Evolutionary conservation across 805 yeast genomes (phyloP), one percentile per base, ranked within the genome.

Genomic region (Ogataea degrootiae): DNA sequence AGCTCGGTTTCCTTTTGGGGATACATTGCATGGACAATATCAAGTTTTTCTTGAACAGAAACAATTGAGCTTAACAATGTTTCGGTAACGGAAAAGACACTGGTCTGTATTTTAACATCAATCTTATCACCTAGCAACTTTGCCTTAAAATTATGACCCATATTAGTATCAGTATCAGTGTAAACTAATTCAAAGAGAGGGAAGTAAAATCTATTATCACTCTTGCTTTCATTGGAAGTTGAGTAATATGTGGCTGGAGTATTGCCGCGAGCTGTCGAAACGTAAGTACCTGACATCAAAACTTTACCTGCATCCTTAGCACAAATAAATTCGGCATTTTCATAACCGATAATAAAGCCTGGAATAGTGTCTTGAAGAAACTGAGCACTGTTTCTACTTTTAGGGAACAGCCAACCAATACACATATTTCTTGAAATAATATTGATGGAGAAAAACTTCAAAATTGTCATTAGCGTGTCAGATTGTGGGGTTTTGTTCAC

Each of bases 271-370:
- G 96, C 91, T 2, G 83, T 80, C 0, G 96, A 79, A 2, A 86
- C 55, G 58, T 80, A 89, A 4, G 88, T 85, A 40, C 83, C 86
- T 44, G 78, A 71, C 47, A 88, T 68, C 0, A 89, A 77, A 37
- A 88, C 69, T 52, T 83, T 82, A 2, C 96, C 96, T 37, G 79
- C 65, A 8, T 71, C 71, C 16, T 77, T 76, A 41, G 82, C 83
- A 21, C 83, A 75, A 0, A 82, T 77, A 1, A 88, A 80, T 51
- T 82, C 85, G 19, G 88, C 77, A 16, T 82, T 69, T 53, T 87
- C 88, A 46, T 85, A 87, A 0, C 97, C 97, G 31, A 81, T 51
- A 36, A 86, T 82, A n/a, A 88, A 59, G 11, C 97, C 97, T 0
- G 89, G 89, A 21, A 54, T 49, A 7, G 26, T 23, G 26, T 47